Percentiles rank a stretch among this genome's conserved stretches.
phyloP scores from a whole-genome alignment of 2,329 filamentous ascomycete genomes.

The Falciphora oryzae region DNA sequence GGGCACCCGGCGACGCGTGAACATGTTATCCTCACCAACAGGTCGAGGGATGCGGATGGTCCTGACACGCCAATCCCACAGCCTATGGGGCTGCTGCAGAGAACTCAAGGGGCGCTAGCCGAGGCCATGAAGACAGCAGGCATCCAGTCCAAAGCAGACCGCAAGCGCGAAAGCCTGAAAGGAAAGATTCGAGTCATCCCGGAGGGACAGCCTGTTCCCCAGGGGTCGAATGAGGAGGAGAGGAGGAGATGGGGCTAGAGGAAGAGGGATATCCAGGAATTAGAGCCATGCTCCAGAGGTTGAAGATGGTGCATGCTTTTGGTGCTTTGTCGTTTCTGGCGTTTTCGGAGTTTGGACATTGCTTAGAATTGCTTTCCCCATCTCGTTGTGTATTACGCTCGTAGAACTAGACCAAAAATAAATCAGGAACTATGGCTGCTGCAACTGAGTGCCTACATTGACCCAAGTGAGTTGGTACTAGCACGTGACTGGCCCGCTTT shows the following conservation, averaged over 20 bases:
- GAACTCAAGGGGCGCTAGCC: constrained; percentile 5
- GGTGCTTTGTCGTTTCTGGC: no score
- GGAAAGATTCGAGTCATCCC: constrained; percentile 5
- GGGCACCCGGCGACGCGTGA: background rate
- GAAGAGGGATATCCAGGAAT: background rate
- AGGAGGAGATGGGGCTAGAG: background rate
- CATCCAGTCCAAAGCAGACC: constrained; percentile 2
- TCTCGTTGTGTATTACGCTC: no score
- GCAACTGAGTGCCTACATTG: no score
- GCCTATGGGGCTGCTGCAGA: constrained; percentile 5
- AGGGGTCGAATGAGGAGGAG: background rate
- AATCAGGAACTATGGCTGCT: no score
- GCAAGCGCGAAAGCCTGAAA: constrained; percentile 6
- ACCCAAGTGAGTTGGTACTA: no score
- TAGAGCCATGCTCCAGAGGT: no score
- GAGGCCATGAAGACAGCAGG: constrained; percentile 3
- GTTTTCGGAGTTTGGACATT: background rate
- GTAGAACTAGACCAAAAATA: no score
- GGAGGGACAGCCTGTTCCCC: background rate
- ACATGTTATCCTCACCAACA: constrained; percentile 5
- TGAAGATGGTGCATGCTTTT: no score
- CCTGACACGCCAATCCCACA: constrained; percentile 11
- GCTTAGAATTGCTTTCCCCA: background rate
- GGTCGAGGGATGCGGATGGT: background rate
- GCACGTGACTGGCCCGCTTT: background rate